Evolutionary conservation across 345 rosid species (phyloP), one percentile per base, ranked within the genome.

Genomic region (Tarenaya hassleriana): DNA sequence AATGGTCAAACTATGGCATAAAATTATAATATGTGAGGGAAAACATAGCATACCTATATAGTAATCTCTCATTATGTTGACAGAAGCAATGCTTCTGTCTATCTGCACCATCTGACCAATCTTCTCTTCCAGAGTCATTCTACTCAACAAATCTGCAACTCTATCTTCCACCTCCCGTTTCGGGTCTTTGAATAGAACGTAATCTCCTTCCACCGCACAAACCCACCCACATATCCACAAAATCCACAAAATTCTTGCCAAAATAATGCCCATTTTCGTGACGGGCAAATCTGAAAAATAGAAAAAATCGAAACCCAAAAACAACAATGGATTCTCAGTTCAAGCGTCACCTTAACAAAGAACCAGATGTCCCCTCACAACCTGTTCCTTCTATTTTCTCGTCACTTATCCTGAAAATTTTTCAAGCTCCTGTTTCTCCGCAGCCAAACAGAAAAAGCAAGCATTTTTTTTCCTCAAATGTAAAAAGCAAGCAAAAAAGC

Each of bases 81-180:
- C 37, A 66, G 78, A 64, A 19, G 77, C 81, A 63, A 63, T 58
- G 43, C 57, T 73, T 52, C 75, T 62, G 57, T 78, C 84, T 27
- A 78, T 63, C 64, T 78, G 84, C 18, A 64, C 69, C 84, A 79
- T 75, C 67, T 79, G 84, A 32, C 79, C 81, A 61, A 79, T 75
- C 75, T 79, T 79, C 69, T 79, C 81, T 18, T 72, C 73, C 9
- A 79, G 34, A 12, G 79, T 70, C 84, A 79, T 79, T 58, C 66
- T 58, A 63, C 65, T 44, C 14, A 73, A 38, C 34, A 79, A 63
- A 63, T 79, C 81, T 31, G 47, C 44, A 42, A 75, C 63, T 44
- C 84, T 69, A 44, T 45, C 69, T n/a, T 63, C 56, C 10, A 66
- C 71, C 5, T 62, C 68, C 55, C 66, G 78, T 31, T 73, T 68